phyloP scores from a whole-genome alignment of 2,329 filamentous ascomycete species.

The Dactylellina sp. region DNA sequence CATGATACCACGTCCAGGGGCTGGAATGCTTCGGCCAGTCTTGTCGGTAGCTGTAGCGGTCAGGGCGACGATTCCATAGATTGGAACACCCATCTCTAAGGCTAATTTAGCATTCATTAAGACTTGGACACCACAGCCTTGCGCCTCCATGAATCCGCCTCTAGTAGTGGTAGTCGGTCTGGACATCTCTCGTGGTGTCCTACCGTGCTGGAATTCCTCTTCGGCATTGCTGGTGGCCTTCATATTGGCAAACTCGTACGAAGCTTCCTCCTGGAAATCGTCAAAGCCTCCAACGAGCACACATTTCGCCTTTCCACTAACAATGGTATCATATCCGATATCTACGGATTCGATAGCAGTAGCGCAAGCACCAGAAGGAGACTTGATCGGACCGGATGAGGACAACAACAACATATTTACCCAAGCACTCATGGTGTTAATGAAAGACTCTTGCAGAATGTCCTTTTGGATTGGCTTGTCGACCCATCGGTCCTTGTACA shows the following conservation, averaged over 20 bases:
- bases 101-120: slow-evolving; percentile 98
- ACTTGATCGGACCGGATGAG: slow-evolving; percentile 98
- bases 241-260: slow-evolving; percentile 99
- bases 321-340: slow-evolving; percentile 97
- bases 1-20: slow-evolving; percentile 94
- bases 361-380: slow-evolving; percentile 95
- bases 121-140: slow-evolving; percentile 97
- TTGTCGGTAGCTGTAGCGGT: slow-evolving; percentile 98
- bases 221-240: slow-evolving; percentile 98
- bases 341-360: slow-evolving; percentile 97
- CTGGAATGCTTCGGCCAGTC: slow-evolving; percentile 96
- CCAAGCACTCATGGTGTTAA: slow-evolving; percentile 99
- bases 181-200: slow-evolving; percentile 97
- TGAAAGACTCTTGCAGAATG: slow-evolving; percentile 98
- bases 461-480: slow-evolving; percentile 99
- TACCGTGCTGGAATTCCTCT: slow-evolving; percentile 93
- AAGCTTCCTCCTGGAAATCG: slow-evolving; percentile 98
- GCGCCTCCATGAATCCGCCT: slow-evolving; percentile 99
- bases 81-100: slow-evolving; percentile 97
- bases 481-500: slow-evolving; percentile 98
- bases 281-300: slow-evolving; percentile 99
- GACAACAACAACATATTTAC: slow-evolving; percentile 99
- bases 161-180: slow-evolving; percentile 95
- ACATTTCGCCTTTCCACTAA: slow-evolving; percentile 96
- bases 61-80: slow-evolving; percentile 92